Evolutionary conservation across 2,329 filamentous ascomycete genomes (phyloP).

Genomic region (Fusarium anthophilum): DNA sequence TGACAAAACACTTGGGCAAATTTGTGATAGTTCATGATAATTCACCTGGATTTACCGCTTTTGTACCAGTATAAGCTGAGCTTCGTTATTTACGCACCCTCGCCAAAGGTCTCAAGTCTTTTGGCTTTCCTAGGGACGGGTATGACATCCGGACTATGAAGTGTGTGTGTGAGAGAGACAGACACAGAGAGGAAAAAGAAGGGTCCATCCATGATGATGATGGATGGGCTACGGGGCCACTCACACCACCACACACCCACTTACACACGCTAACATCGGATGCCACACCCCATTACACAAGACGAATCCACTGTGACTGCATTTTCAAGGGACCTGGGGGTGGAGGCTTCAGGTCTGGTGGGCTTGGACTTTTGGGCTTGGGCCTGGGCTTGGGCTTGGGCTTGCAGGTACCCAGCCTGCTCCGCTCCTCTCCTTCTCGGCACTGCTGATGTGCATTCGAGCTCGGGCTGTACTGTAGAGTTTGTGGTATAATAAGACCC

Average conservation of each 20-base stretch:
- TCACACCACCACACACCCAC: conserved; percentile 2
- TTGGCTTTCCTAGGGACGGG: background rate
- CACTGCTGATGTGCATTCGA: background rate
- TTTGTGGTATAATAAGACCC: conserved; percentile 41
- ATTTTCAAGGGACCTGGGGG: conserved; percentile 38
- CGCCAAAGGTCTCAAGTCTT: background rate
- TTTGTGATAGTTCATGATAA: background rate
- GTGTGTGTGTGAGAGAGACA: background rate
- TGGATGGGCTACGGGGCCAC: conserved; percentile 16
- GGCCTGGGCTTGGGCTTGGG: background rate
- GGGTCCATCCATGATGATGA: conserved; percentile 37
- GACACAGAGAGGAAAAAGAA: conserved; percentile 17
- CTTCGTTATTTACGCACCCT: background rate
- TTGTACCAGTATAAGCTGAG: background rate
- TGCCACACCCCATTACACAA: conserved; percentile 23
- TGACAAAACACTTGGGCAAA: background rate
- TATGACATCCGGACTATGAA: conserved; percentile 1
- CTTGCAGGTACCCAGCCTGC: conserved; percentile 13
- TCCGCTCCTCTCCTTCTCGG: conserved; percentile 19
- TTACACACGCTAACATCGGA: background rate
- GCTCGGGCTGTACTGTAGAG: background rate
- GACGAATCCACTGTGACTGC: conserved; percentile 17
- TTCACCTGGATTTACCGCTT: background rate
- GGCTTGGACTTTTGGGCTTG: background rate
- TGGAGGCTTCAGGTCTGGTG: conserved; percentile 22